Evolutionary conservation across 2,329 filamentous ascomycete species (phyloP).

Genomic region (Fonsecaea pugnacius): DNA sequence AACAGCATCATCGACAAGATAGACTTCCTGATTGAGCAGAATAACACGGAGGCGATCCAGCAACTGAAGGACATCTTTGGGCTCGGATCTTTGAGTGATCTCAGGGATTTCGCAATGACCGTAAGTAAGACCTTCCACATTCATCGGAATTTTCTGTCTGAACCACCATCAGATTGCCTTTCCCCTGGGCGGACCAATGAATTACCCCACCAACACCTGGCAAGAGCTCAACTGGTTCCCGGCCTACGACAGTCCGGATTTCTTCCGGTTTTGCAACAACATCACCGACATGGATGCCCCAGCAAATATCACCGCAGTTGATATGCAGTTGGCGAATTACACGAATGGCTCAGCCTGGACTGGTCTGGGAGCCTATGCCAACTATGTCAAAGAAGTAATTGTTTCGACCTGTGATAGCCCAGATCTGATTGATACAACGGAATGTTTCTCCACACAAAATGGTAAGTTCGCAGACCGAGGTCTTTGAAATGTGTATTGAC

Average conservation of each 20-base stretch:
- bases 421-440: conserved; percentile 41
- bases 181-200: conserved; percentile 54
- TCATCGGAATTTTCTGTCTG: conserved; percentile 11
- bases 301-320: conserved; percentile 50
- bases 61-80: conserved; percentile 56
- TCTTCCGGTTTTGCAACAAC: conserved; percentile 59
- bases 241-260: conserved; percentile 51
- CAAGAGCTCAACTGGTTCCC: conserved; percentile 59
- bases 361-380: conserved; percentile 57
- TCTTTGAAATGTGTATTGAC: background rate
- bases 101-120: conserved; percentile 38
- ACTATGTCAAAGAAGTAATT: conserved; percentile 55
- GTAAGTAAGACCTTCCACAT: conserved; percentile 17
- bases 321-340: conserved; percentile 54
- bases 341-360: conserved; percentile 57
- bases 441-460: conserved; percentile 55
- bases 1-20: conserved; percentile 57
- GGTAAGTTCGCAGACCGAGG: conserved; percentile 23
- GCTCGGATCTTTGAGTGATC: conserved; percentile 50
- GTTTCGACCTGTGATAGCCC: conserved; percentile 51
- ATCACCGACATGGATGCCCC: conserved; percentile 55
- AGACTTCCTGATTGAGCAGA: conserved; percentile 51
- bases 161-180: conserved; percentile 46
- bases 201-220: conserved; percentile 58
- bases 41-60: conserved; percentile 50